Evolutionary conservation across 2,329 filamentous ascomycete genomes (phyloP).

Genomic region (Mariannaea sp.): DNA sequence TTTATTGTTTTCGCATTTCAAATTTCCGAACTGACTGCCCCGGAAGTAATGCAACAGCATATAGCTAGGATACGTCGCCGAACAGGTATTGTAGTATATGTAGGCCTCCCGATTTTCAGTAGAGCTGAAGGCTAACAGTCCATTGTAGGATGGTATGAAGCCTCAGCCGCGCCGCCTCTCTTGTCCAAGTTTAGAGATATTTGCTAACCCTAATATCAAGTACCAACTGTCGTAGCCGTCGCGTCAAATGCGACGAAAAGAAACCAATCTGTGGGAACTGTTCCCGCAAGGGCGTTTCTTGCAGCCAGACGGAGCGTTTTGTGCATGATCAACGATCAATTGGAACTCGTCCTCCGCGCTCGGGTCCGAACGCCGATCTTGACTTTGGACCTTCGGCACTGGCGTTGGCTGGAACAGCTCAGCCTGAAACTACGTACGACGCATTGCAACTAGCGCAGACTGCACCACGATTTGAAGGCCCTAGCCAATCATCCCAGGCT

Average conservation of each 20-base stretch:
- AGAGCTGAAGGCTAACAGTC: background rate
- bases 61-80: background rate
- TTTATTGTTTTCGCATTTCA: no score
- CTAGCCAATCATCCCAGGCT: background rate
- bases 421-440: background rate
- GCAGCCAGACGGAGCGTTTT: slow-evolving; percentile 8
- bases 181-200: background rate
- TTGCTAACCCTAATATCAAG: background rate
- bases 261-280: slow-evolving; percentile 12
- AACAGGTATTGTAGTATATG: background rate
- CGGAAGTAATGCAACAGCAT: no score
- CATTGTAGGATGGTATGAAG: background rate
- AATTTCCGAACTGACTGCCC: no score
- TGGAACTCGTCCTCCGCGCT: background rate
- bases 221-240: background rate
- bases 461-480: background rate
- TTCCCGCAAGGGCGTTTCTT: slow-evolving; percentile 3
- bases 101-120: background rate
- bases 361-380: background rate
- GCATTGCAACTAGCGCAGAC: background rate
- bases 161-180: background rate
- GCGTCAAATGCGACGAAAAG: background rate
- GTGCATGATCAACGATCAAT: background rate
- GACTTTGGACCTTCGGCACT: background rate
- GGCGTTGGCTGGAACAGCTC: background rate